Base-by-base conservation (phyloP, 495 filamentous ascomycete species). In the Penicillium coffeae region DNA sequence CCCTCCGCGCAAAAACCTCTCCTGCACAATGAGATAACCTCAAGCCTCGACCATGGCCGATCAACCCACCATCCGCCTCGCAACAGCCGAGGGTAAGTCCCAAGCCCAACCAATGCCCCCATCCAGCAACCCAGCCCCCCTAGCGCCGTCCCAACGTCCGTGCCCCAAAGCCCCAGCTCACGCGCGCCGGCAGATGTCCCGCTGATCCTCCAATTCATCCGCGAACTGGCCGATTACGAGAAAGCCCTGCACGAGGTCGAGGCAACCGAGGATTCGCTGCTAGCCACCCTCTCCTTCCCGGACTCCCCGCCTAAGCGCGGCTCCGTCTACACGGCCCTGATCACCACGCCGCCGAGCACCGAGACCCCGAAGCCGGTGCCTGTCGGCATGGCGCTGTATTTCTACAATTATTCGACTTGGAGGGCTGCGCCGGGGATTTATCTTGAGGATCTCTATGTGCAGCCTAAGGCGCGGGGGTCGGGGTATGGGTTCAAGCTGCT, bases 391-490 rank as follows among this genome's bases (percentile, higher is more conserved):
- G 84, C 80, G 0, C 69, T 87, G 8, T 87, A 80, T 72, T 89
- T 85, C 74, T 75, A 78, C 62, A 88, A 82, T 61, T 89, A 86
- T 62, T 81, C 81, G 48, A 96, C 93, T 4, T 97, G 93, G 93
- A 81, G 85, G 32, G 81, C 85, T 3, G 78, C 79, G 8, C 86
- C 93, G 1, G 93, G 93, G 1, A 90, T 98, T 55, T 96, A 93
- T 60, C 84, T 98, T 10, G 93, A 98, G 63, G 93, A 98, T 62
- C 71, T 98, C 8, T 96, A 87, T 58, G 89, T 98, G 22, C 72
- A 83, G 58, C 78, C 83, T 18, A 68, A 65, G 20, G 84, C 85
- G 38, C 71, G 93, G 4, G 83, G 83, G 16, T 73, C 80, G 22
- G 91, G 92, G 2, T 95, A 92, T 58, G 93, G 89, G 12, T 86